Percentiles rank a stretch among this genome's conserved stretches.
These are phyloP conservation scores for Protomyces pachydermus DNA, from an alignment of 1,139 yeast species.

Conservation along the genomic window DNA sequence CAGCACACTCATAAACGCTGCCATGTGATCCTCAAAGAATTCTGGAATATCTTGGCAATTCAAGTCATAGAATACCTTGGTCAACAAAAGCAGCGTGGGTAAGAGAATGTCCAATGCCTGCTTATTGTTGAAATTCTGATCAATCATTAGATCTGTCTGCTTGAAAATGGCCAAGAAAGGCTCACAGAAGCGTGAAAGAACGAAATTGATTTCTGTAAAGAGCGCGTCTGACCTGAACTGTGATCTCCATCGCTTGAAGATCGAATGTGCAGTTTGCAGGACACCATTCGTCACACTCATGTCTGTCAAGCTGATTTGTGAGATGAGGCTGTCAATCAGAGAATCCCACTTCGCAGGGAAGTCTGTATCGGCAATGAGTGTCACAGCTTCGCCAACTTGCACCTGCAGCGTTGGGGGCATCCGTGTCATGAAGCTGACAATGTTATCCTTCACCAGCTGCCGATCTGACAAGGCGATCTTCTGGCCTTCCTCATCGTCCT, in stretches of 20 bases:
- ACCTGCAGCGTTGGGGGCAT: conserved; percentile 72
- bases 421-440: conserved; percentile 74
- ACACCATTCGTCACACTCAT: conserved; percentile 79
- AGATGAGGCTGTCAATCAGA: conserved; percentile 62
- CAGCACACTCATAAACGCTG: conserved; percentile 69
- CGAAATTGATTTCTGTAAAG: conserved; percentile 80
- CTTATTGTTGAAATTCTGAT: conserved; percentile 44
- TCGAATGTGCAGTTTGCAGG: conserved; percentile 85
- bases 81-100: conserved; percentile 64
- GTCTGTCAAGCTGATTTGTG: conserved; percentile 58
- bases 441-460: conserved; percentile 58
- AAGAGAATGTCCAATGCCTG: conserved; percentile 55
- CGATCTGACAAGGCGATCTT: conserved; percentile 2
- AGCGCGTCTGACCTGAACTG: conserved; percentile 85
- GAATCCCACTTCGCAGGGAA: conserved; percentile 87
- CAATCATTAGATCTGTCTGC: conserved; percentile 59
- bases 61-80: conserved; percentile 83
- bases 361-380: conserved; percentile 90
- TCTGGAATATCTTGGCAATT: conserved; percentile 98
- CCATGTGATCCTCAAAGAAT: conserved; percentile 87
- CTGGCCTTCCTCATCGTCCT: conserved; percentile 36
- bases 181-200: conserved; percentile 72
- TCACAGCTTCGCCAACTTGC: conserved; percentile 90
- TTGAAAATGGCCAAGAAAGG: conserved; percentile 70
- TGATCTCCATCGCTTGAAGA: conserved; percentile 95